Evolutionary conservation across 805 yeast species (phyloP).

Genomic region (Naumovozyma baii): DNA sequence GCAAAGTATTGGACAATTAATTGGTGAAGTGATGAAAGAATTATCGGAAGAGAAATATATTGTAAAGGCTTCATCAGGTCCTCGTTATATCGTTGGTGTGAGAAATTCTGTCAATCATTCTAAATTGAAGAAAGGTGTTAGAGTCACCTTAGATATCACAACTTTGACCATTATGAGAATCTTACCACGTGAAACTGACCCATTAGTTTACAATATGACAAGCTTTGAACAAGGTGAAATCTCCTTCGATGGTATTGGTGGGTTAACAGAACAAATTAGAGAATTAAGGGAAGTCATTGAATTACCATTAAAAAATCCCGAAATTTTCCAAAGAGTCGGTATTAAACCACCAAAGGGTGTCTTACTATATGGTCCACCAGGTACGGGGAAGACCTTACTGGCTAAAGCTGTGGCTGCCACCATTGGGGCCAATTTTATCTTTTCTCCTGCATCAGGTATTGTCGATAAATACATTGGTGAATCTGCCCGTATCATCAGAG

Average conservation of each 20-base stretch:
- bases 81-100: conserved; percentile 95
- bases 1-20: conserved; percentile 93
- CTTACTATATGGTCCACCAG: conserved; percentile 93
- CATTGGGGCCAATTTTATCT: conserved; percentile 93
- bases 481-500: conserved; percentile 91
- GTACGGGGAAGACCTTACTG: conserved; percentile 91
- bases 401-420: conserved; percentile 99
- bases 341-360: conserved; percentile 99
- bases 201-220: conserved; percentile 95
- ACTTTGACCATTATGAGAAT: conserved; percentile 96
- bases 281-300: conserved; percentile 97
- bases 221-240: conserved; percentile 96
- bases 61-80: conserved; percentile 94
- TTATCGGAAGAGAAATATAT: conserved; percentile 89
- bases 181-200: conserved; percentile 96
- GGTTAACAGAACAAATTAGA: conserved; percentile 87
- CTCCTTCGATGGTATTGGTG: conserved; percentile 92
- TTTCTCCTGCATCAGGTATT: conserved; percentile 96
- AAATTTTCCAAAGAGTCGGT: conserved; percentile 88
- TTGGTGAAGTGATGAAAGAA: conserved; percentile 94
- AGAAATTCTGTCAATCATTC: conserved; percentile 84
- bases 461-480: conserved; percentile 98
- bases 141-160: conserved; percentile 96
- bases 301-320: conserved; percentile 93
- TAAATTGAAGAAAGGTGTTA: conserved; percentile 79